Evolutionary conservation across 139 green algal species (phyloP).

Genomic region (Tetraselmis chui): DNA sequence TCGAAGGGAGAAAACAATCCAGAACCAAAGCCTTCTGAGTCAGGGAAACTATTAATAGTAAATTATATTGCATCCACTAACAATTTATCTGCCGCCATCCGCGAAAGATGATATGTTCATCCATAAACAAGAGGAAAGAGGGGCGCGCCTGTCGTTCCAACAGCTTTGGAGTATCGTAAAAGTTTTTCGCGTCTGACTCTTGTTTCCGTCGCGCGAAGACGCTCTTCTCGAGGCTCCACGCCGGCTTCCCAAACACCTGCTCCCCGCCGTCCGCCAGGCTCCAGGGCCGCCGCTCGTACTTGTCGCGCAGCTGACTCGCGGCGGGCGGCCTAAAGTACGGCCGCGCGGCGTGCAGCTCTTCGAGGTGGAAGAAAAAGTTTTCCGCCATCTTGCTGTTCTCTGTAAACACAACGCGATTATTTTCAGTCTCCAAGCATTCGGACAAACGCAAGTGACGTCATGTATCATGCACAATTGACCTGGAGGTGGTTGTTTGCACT

Average conservation of each 20-base stretch:
- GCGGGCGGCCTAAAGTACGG: background rate
- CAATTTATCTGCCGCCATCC: too few relatives aligned
- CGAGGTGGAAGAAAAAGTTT: background rate
- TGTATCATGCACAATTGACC: too few relatives aligned
- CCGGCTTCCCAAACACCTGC: background rate
- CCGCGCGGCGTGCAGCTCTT: background rate
- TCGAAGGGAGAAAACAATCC: too few relatives aligned
- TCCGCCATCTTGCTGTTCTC: background rate
- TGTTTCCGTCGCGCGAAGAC: background rate
- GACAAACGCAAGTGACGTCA: too few relatives aligned
- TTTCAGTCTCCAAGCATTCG: too few relatives aligned
- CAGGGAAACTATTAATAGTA: too few relatives aligned
- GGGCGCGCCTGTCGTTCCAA: background rate
- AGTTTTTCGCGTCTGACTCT: background rate
- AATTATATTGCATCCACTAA: too few relatives aligned
- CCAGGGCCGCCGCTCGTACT: background rate
- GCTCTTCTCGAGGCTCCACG: background rate
- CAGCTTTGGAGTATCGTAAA: background rate
- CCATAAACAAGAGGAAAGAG: too few relatives aligned
- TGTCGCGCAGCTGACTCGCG: background rate
- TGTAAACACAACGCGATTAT: too few relatives aligned
- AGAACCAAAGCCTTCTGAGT: too few relatives aligned
- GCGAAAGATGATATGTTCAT: too few relatives aligned
- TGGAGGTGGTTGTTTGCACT: too few relatives aligned
- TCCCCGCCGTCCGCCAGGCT: background rate